Percentiles rank a stretch among this genome's conserved stretches.
These are phyloP conservation scores for Penicillium concentricum DNA, from an alignment of 2,329 filamentous ascomycete species.

Conservation along the genomic window DNA sequence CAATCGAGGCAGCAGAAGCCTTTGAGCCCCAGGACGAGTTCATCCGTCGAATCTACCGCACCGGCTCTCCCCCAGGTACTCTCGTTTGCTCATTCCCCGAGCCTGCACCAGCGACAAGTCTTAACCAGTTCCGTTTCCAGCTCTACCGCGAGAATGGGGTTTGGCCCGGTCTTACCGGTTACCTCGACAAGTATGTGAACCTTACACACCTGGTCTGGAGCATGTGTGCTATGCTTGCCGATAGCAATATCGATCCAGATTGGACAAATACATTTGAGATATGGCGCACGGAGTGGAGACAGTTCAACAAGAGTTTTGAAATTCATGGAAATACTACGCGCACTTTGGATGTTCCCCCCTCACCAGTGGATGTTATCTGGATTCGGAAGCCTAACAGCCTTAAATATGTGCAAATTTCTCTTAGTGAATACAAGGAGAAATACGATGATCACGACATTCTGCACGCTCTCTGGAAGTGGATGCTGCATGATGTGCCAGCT, in stretches of 20 bases:
- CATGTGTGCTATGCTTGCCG: slow-evolving; percentile 1
- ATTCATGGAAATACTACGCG: neutral
- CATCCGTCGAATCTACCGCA: neutral
- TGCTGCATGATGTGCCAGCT: neutral
- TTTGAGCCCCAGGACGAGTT: neutral
- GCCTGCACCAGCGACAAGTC: neutral
- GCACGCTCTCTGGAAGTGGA: neutral
- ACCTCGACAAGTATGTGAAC: neutral
- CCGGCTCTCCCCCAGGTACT: neutral
- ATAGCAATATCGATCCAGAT: neutral
- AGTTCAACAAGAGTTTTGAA: neutral
- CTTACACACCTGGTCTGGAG: neutral
- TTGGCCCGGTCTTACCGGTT: neutral
- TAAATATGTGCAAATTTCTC: neutral
- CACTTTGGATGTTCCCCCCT: neutral
- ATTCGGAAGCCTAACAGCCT: neutral
- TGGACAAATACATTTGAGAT: neutral
- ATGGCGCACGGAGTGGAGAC: neutral
- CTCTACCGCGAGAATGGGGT: neutral
- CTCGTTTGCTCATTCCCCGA: neutral
- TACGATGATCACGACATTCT: neutral
- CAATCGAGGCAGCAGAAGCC: neutral
- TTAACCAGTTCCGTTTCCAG: slow-evolving; percentile 3
- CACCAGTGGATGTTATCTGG: neutral
- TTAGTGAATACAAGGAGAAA: neutral